A percentile compares a stretch with the other conserved stretches of the same genome.
Conservation (phyloP, 345 rosid species). For the Melaleuca alternifolia region DNA sequence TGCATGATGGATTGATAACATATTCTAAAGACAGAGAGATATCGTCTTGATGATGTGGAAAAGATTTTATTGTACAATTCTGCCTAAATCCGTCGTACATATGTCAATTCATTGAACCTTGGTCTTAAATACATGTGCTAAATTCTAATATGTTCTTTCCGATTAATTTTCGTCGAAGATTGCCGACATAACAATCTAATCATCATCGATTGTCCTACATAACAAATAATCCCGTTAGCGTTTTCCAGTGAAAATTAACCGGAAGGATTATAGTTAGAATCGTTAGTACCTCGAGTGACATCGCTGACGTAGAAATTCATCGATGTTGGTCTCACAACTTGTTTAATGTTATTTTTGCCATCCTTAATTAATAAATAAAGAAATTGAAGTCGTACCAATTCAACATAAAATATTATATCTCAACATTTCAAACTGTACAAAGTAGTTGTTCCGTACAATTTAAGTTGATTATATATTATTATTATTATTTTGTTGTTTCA, state of each 20-base stretch:
- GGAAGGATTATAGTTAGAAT: background rate
- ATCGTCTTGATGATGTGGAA: background rate
- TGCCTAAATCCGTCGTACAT: too few species aligned
- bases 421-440: background rate
- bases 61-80: background rate
- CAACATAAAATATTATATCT: background rate
- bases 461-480: background rate
- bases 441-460: too few species aligned
- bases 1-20: too few species aligned
- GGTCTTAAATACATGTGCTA: too few species aligned
- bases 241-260: too few species aligned
- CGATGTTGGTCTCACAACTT: background rate
- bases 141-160: too few species aligned
- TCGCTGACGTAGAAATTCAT: background rate
- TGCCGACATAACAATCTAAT: too few species aligned
- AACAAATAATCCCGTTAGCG: too few species aligned
- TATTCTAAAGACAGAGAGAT: background rate
- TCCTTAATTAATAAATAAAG: background rate
- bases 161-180: too few species aligned
- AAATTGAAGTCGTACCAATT: background rate
- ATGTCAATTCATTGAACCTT: too few species aligned
- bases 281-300: background rate
- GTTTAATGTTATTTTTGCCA: background rate
- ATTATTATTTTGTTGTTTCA: background rate
- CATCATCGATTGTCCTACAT: too few species aligned